A percentile compares a stretch with the other conserved stretches of the same genome.
Evolutionary conservation across 768 basidiomycete species (phyloP).

Genomic region (Mycena latifolia): DNA sequence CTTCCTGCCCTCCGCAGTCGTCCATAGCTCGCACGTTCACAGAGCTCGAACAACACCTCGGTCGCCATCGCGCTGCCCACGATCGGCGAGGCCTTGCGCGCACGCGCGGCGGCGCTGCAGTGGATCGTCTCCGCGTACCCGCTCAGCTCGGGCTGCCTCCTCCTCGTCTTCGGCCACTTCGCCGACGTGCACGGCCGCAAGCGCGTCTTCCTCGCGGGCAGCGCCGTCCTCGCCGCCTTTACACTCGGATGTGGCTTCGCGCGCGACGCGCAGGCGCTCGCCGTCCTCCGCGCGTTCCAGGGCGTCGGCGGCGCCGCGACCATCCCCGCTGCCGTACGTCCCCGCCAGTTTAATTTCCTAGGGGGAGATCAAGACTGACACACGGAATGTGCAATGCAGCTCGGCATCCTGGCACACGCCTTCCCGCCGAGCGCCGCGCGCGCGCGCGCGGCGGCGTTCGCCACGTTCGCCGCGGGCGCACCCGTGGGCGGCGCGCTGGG

Average conservation of each 20-base stretch:
- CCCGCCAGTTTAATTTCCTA: too few species aligned
- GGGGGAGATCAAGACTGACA: too few species aligned
- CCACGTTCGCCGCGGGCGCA: too few species aligned
- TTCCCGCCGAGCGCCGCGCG: slow-evolving; percentile 70
- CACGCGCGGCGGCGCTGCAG: slow-evolving; percentile 66
- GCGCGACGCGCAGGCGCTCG: slow-evolving; percentile 68
- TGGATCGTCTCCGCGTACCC: slow-evolving; percentile 80
- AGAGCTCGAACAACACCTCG: slow-evolving; percentile 61
- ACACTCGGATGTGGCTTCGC: slow-evolving; percentile 77
- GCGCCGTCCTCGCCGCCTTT: slow-evolving; percentile 63
- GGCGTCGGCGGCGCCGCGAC: slow-evolving; percentile 85
- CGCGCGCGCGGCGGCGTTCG: slow-evolving; percentile 81
- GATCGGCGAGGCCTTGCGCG: slow-evolving; percentile 62
- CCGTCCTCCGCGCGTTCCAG: slow-evolving; percentile 81
- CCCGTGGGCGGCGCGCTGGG: too few species aligned
- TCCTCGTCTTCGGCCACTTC: slow-evolving; percentile 82
- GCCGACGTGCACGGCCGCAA: slow-evolving; percentile 87
- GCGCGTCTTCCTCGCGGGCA: slow-evolving; percentile 72
- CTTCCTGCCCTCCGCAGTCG: too few species aligned
- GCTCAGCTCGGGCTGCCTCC: slow-evolving; percentile 79
- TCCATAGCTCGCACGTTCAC: too few species aligned
- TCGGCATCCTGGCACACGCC: too few species aligned
- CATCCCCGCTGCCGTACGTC: slow-evolving; percentile 76
- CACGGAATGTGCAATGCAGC: too few species aligned
- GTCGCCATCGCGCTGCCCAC: slow-evolving; percentile 65